Percentiles rank a stretch among this genome's conserved stretches.
Evolutionary conservation across 805 yeast genomes (phyloP).

Genomic region (Ogataea philodendri): DNA sequence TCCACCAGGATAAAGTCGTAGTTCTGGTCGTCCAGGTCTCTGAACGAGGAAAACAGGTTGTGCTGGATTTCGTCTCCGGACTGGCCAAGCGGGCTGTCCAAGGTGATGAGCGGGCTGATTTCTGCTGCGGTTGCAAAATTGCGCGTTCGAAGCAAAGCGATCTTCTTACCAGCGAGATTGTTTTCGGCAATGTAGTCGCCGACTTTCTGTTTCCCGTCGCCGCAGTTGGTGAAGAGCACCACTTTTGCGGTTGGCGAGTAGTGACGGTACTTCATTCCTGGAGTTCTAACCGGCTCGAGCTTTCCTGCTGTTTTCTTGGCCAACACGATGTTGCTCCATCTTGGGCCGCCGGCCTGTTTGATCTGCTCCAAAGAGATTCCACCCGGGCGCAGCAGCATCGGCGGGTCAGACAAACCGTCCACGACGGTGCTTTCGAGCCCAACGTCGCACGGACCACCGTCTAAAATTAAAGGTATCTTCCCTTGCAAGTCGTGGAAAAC

Average conservation of each 20-base stretch:
- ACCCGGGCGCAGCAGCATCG: constrained; percentile 89
- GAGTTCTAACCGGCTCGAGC: constrained; percentile 76
- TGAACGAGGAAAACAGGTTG: constrained; percentile 66
- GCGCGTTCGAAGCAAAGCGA: constrained; percentile 53
- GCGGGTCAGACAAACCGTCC: constrained; percentile 83
- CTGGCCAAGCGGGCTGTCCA: constrained; percentile 42
- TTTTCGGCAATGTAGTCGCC: constrained; percentile 13
- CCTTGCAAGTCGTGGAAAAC: constrained; percentile 79
- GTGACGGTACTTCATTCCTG: constrained; percentile 97
- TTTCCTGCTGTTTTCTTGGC: constrained; percentile 66
- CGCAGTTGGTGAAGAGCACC: constrained; percentile 54
- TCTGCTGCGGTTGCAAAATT: constrained; percentile 30
- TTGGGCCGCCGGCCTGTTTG: constrained; percentile 56
- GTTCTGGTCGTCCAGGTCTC: constrained; percentile 69
- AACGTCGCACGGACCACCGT: constrained; percentile 85
- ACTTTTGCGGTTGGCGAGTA: constrained; percentile 91
- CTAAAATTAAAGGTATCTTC: constrained; percentile 77
- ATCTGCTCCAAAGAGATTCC: constrained; percentile 85
- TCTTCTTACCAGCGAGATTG: constrained; percentile 27
- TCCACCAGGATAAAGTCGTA: constrained; percentile 80
- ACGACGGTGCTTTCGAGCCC: constrained; percentile 95
- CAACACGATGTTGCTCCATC: constrained; percentile 62
- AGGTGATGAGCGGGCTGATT: constrained; percentile 17
- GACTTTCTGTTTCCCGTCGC: constrained; percentile 36
- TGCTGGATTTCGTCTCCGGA: constrained; percentile 64